Base-by-base conservation (phyloP, 164 flowering plant species). In the Sextonia rubra region DNA sequence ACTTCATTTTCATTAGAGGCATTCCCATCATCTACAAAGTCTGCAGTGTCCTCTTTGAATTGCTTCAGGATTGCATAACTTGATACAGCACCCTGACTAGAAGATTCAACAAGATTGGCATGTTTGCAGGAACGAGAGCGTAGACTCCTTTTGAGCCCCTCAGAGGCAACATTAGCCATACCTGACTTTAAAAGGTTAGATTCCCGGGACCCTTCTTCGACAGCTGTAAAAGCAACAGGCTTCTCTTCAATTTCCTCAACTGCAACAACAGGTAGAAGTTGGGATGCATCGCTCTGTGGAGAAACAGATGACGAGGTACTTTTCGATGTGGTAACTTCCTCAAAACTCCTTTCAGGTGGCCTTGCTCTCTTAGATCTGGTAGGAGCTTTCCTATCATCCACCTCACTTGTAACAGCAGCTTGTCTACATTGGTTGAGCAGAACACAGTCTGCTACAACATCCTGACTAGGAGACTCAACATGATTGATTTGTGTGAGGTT, bases 91-190 rank as follows among this genome's bases (percentile, higher is more conserved):
- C 90, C 89, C 71, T 79, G 74, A 68, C 74, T 52, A 15, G 90
- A 85, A 68, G 90, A 86, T 79, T 93, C 94, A 71, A 90, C 92
- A 74, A 91, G 70, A 58, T 66, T 44, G 47, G 79, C 71, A 81
- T 80, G 77, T 49, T 69, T 20, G 12, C 89, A 87, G 47, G 91
- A 87, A 79, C 82, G 76, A n/a, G 75, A 70, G 73, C 88, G 90
- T 4, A 82, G 86, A 78, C 89, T 91, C 67, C 73, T 83, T 75
- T 26, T 68, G 62, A 77, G 69, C 55, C 26, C 70, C 68, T 60
- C 80, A 27, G 18, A 60, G 55, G 70, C 48, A 14, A 37, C 15
- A 66, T 70, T 73, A 67, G 77, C 77, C 48, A 64, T 68, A 74
- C 78, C 82, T n/a, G 80, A 69, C 68, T 81, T 79, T 29, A 68